Conservation (phyloP, 2,329 filamentous ascomycete species). For the Emergomyces orientalis region DNA sequence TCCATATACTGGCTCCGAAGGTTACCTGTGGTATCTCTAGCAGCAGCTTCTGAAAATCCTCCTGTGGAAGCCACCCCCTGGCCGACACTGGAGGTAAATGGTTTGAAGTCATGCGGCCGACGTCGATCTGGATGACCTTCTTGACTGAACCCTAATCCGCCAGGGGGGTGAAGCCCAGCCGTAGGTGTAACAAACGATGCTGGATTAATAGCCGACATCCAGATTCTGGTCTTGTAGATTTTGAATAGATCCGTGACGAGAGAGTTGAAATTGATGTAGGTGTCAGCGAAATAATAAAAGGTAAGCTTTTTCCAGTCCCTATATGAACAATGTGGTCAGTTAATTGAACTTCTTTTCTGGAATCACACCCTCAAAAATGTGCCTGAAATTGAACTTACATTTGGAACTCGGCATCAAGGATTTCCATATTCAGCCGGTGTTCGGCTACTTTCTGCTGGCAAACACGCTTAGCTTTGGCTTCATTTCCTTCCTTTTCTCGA, state of each 20-base stretch:
- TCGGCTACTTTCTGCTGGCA: conserved; percentile 96
- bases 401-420: conserved; percentile 95
- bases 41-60: conserved; percentile 15
- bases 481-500: conserved; percentile 91
- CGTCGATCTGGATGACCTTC: conserved; percentile 33
- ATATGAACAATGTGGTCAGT: conserved; percentile 13
- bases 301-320: conserved; percentile 99
- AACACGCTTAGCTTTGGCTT: conserved; percentile 92
- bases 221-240: conserved; percentile 98
- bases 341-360: conserved; percentile 5
- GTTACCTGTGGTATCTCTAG: conserved; percentile 22
- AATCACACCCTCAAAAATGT: conserved; percentile 9
- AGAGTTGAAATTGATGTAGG: conserved; percentile 98
- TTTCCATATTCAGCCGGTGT: conserved; percentile 94
- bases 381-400: conserved; percentile 57
- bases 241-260: conserved; percentile 97
- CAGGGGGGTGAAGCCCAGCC: conserved; percentile 60
- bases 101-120: conserved; percentile 31
- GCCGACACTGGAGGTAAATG: conserved; percentile 18
- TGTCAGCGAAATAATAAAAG: conserved; percentile 96
- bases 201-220: conserved; percentile 99
- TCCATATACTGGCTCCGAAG: conserved; percentile 30
- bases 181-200: conserved; percentile 82
- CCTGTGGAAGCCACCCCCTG: conserved; percentile 13
- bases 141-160: conserved; percentile 49